Conservation (phyloP, 345 rosid genomes). For the Cardamine occulta region DNA sequence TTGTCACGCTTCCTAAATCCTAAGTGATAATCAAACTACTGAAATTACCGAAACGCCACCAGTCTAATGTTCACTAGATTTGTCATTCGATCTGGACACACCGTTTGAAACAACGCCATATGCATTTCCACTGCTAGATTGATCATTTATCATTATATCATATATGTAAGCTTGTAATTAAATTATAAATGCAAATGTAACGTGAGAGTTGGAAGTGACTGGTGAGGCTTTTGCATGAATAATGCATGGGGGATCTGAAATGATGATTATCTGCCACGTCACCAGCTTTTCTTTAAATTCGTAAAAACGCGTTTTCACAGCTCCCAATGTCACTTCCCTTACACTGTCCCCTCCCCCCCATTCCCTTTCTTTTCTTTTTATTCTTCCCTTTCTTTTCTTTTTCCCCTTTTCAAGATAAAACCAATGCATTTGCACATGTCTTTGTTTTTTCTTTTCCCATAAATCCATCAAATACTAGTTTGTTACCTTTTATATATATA, state of each 20-base stretch:
- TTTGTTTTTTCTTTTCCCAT: not conserved
- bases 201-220: conserved; percentile 11
- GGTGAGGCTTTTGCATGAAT: conserved; percentile 29
- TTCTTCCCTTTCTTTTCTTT: not conserved
- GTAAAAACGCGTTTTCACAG: conserved; percentile 42
- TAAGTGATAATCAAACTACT: no score
- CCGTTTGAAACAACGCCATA: no score
- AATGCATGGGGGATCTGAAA: conserved; percentile 34
- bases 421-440: conserved; percentile 20
- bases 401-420: not conserved
- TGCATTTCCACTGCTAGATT: no score
- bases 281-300: not conserved
- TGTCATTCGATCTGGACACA: no score
- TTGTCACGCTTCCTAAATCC: no score
- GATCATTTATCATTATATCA: no score
- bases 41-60: no score
- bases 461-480: not conserved
- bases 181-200: conserved; percentile 17
- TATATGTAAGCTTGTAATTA: not conserved
- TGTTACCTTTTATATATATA: not conserved
- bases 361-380: not conserved
- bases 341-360: conserved; percentile 38
- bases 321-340: conserved; percentile 14
- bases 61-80: no score
- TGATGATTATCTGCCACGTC: conserved; percentile 24